Conservation (phyloP, 78 protist genomes). For the Bodo saltans region DNA sequence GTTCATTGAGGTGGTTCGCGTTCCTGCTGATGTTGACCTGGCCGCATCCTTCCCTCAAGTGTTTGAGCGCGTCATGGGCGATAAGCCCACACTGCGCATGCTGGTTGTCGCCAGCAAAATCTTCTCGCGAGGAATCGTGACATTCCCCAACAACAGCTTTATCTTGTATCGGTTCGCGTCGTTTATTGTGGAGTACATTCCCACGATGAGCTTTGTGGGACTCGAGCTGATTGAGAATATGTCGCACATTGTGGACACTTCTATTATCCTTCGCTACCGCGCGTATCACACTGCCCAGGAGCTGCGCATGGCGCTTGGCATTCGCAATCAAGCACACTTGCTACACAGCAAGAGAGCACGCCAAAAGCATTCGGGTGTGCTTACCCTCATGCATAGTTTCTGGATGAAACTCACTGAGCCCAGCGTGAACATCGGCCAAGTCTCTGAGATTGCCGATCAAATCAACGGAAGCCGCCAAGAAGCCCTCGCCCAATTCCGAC, state of each 20-base stretch:
- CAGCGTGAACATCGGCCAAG: conserved; percentile 1
- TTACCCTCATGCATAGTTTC: not conserved
- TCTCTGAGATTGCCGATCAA: not conserved
- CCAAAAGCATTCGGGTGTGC: not conserved
- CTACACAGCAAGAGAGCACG: not conserved
- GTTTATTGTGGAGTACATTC: too few relatives aligned
- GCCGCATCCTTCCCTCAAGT: not conserved
- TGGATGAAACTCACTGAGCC: conserved; percentile 7
- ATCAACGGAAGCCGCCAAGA: not conserved
- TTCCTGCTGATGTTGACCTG: conserved; percentile 9
- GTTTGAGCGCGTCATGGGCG: not conserved
- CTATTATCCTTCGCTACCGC: not conserved
- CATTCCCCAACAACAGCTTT: too few relatives aligned
- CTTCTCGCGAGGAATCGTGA: too few relatives aligned
- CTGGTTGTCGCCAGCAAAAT: too few relatives aligned
- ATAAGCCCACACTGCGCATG: too few relatives aligned
- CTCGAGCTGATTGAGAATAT: not conserved
- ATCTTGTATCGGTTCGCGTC: too few relatives aligned
- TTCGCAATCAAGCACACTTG: not conserved
- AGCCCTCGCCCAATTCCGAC: not conserved
- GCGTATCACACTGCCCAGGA: not conserved
- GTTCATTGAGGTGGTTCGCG: not conserved
- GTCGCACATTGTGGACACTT: not conserved
- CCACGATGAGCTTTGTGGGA: too few relatives aligned
- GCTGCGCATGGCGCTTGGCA: not conserved